These are phyloP conservation scores for Pichia cactophila DNA, from an alignment of 1,139 yeast species.

Conservation along the genomic window DNA sequence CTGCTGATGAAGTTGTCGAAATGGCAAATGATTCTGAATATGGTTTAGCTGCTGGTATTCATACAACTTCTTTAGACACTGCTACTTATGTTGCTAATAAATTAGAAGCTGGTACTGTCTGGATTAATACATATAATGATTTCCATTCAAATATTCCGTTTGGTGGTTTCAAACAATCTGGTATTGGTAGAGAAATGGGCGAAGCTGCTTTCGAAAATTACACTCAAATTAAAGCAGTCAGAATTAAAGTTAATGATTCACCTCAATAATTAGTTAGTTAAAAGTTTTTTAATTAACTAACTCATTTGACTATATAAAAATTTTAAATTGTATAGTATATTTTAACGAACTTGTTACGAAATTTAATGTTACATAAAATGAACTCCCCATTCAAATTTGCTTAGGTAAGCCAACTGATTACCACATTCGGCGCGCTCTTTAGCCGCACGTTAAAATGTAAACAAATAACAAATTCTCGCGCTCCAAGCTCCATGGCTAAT, in stretches of 20 bases:
- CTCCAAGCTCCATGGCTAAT: background rate
- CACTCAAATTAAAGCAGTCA: conserved; percentile 65
- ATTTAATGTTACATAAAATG: too few species aligned
- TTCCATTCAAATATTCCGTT: conserved; percentile 68
- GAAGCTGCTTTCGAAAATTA: conserved; percentile 63
- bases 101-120: conserved; percentile 64
- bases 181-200: conserved; percentile 81
- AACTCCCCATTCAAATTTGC: too few species aligned
- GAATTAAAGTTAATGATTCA: conserved; percentile 33
- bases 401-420: background rate
- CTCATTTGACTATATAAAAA: too few species aligned
- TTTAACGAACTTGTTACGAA: too few species aligned
- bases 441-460: background rate
- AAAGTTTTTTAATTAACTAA: background rate
- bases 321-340: too few species aligned
- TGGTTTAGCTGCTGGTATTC: conserved; percentile 81
- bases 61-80: conserved; percentile 47
- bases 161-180: conserved; percentile 73
- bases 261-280: conserved; percentile 14
- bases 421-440: background rate
- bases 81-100: conserved; percentile 52
- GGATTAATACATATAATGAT: conserved; percentile 74
- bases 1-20: conserved; percentile 54
- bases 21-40: conserved; percentile 62
- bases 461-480: background rate